A percentile compares a stretch with the other conserved stretches of the same genome.
Conservation (phyloP, 2,329 filamentous ascomycete species). For the Diplodia corticola region DNA sequence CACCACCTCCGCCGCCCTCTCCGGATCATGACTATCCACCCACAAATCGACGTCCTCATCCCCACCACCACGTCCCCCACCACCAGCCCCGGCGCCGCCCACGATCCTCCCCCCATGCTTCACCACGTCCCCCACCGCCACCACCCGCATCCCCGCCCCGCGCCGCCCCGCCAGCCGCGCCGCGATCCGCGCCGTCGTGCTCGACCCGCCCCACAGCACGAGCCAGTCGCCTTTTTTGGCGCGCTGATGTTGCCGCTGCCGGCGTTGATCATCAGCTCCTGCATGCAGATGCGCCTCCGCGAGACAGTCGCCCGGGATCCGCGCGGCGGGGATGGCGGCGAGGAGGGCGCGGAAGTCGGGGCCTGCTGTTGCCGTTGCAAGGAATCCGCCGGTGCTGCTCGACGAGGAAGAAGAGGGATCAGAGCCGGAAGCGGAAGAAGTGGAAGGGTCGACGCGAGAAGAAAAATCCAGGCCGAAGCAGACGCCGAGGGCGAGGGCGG, state of each 20-base stretch:
- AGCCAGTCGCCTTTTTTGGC: conserved; percentile 70
- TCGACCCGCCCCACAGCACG: conserved; percentile 68
- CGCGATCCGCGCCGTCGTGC: conserved; percentile 66
- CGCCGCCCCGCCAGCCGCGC: conserved; percentile 65
- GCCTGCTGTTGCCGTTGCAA: conserved; percentile 37
- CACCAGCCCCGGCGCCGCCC: neutral
- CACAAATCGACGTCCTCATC: conserved; percentile 10
- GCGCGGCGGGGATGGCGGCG: conserved; percentile 46
- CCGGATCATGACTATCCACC: conserved; percentile 10
- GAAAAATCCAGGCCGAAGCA: conserved; percentile 69
- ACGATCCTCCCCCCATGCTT: conserved; percentile 52
- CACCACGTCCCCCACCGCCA: conserved; percentile 65
- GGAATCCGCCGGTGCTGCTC: conserved; percentile 24
- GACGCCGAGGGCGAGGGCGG: neutral
- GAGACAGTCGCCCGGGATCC: conserved; percentile 61
- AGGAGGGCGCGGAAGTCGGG: conserved; percentile 61
- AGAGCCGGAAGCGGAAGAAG: too few species aligned
- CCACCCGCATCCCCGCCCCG: conserved; percentile 63
- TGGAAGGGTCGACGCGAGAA: too few species aligned
- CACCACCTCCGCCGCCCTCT: conserved; percentile 12
- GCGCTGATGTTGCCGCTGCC: conserved; percentile 53
- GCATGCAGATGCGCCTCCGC: conserved; percentile 67
- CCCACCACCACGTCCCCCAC: neutral
- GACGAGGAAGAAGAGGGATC: conserved; percentile 30
- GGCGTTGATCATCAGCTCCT: too few species aligned